Percentiles rank a stretch among this genome's conserved stretches.
phyloP scores from a whole-genome alignment of 2,329 filamentous ascomycete species.

The Diaporthe caulivora region DNA sequence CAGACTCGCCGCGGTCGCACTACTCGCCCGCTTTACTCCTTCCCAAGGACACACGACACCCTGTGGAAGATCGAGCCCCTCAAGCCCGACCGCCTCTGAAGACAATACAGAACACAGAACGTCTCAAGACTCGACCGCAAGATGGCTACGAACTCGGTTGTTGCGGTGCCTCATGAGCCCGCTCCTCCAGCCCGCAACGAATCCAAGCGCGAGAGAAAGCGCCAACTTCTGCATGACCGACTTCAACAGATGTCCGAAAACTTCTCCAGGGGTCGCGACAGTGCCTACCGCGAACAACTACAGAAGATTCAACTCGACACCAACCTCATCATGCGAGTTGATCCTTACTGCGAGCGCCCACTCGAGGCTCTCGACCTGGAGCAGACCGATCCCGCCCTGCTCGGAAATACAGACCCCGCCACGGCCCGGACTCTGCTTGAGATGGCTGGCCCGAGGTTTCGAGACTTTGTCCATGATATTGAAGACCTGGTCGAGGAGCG shows the following conservation, averaged over 20 bases:
- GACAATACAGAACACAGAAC: not conserved
- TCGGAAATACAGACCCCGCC: slow-evolving; percentile 51
- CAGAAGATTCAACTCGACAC: slow-evolving; percentile 94
- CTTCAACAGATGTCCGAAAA: slow-evolving; percentile 80
- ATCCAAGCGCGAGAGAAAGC: slow-evolving; percentile 92
- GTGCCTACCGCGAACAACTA: slow-evolving; percentile 88
- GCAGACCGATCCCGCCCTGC: slow-evolving; percentile 30
- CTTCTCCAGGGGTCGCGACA: slow-evolving; percentile 84
- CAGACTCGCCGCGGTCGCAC: not conserved
- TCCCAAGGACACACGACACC: not conserved
- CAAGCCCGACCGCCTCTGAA: not conserved
- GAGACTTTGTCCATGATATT: slow-evolving; percentile 86
- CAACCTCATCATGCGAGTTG: slow-evolving; percentile 85
- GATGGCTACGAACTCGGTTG: slow-evolving; percentile 39
- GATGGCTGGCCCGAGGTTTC: slow-evolving; percentile 86
- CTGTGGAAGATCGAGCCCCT: not conserved
- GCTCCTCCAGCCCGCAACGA: slow-evolving; percentile 43
- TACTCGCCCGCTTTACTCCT: not conserved
- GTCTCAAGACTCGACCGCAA: not conserved
- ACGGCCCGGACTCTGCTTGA: slow-evolving; percentile 70
- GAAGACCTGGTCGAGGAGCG: slow-evolving; percentile 90
- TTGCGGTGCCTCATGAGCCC: slow-evolving; percentile 27
- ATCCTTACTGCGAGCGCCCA: slow-evolving; percentile 75
- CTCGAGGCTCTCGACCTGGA: slow-evolving; percentile 55
- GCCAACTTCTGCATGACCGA: slow-evolving; percentile 84